Conservation (phyloP, 805 yeast genomes). For the Saturnispora quitensis region DNA sequence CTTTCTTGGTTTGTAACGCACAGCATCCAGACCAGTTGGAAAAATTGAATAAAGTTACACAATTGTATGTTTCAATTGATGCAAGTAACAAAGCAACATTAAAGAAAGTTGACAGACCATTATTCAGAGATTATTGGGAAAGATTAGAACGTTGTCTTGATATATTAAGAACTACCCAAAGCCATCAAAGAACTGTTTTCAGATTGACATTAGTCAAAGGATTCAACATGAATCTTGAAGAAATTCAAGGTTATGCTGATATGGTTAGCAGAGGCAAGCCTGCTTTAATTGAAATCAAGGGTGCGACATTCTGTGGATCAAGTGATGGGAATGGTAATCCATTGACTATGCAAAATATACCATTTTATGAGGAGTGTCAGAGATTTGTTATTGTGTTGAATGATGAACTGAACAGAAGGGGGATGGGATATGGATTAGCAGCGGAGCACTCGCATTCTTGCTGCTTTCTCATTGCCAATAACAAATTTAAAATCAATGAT, state of each 20-base stretch:
- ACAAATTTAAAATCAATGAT: conserved; percentile 56
- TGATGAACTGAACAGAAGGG: conserved; percentile 53
- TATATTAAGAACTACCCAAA: conserved; percentile 60
- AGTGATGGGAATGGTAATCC: conserved; percentile 79
- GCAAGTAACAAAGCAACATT: conserved; percentile 80
- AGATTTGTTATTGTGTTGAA: conserved; percentile 59
- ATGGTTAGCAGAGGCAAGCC: conserved; percentile 76
- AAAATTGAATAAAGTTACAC: conserved; percentile 69
- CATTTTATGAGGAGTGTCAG: conserved; percentile 86
- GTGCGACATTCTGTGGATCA: conserved; percentile 93
- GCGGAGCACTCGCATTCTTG: conserved; percentile 96
- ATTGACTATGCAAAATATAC: conserved; percentile 90
- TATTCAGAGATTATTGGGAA: conserved; percentile 90
- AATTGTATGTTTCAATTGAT: conserved; percentile 85
- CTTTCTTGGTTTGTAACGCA: conserved; percentile 89
- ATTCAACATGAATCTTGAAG: conserved; percentile 73
- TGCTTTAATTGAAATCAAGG: conserved; percentile 84
- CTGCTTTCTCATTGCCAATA: conserved; percentile 77
- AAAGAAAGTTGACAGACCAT: conserved; percentile 79
- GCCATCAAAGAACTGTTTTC: conserved; percentile 84
- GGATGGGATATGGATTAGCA: conserved; percentile 70
- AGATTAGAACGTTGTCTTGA: conserved; percentile 73
- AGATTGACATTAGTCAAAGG: conserved; percentile 87
- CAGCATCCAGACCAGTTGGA: conserved; percentile 86
- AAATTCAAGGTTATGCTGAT: conserved; percentile 75